A percentile compares a stretch with the other conserved stretches of the same genome.
Evolutionary conservation across 306 rosid genomes (phyloP).

Genomic region (Casuarina glauca): DNA sequence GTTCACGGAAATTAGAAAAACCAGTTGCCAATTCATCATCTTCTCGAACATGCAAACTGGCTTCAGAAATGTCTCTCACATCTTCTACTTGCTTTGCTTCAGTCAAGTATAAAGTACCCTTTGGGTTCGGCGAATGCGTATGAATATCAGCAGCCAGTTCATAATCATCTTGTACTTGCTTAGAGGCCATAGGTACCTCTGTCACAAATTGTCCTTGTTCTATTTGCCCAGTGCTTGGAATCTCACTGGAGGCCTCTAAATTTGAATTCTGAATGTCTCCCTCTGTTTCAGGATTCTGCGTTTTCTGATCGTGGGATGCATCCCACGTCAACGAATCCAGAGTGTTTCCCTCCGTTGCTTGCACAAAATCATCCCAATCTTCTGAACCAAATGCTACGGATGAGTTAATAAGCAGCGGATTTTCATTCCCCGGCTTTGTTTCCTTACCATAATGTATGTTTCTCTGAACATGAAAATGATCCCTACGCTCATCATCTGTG

Average conservation of each 20-base stretch:
- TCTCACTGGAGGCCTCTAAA: constrained; percentile 21
- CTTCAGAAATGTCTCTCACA: constrained; percentile 46
- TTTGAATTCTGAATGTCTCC: constrained; percentile 15
- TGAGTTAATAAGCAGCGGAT: constrained; percentile 68
- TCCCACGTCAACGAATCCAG: constrained; percentile 27
- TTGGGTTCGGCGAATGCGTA: constrained; percentile 13
- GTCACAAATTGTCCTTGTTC: constrained; percentile 32
- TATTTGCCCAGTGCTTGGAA: constrained; percentile 21
- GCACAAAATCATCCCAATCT: constrained; percentile 77
- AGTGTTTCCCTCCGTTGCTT: constrained; percentile 36
- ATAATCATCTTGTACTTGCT: constrained; percentile 34
- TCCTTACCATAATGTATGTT: constrained; percentile 24
- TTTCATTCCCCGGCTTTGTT: constrained; percentile 43
- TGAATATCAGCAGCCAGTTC: constrained; percentile 24
- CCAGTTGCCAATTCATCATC: constrained; percentile 29
- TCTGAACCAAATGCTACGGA: constrained; percentile 80
- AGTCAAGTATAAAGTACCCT: constrained; percentile 13
- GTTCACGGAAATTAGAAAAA: constrained; percentile 11
- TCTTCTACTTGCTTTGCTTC: constrained; percentile 33
- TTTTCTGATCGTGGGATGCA: constrained; percentile 27
- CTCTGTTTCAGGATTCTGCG: constrained; percentile 22
- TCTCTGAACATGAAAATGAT: constrained; percentile 28
- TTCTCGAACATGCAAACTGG: constrained; percentile 46
- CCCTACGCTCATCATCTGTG: constrained; percentile 39
- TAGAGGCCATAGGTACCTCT: constrained; percentile 12